Percentiles rank a stretch among this genome's conserved stretches.
phyloP scores from a whole-genome alignment of 495 filamentous ascomycete genomes.

The Podospora pseudoanserina region DNA sequence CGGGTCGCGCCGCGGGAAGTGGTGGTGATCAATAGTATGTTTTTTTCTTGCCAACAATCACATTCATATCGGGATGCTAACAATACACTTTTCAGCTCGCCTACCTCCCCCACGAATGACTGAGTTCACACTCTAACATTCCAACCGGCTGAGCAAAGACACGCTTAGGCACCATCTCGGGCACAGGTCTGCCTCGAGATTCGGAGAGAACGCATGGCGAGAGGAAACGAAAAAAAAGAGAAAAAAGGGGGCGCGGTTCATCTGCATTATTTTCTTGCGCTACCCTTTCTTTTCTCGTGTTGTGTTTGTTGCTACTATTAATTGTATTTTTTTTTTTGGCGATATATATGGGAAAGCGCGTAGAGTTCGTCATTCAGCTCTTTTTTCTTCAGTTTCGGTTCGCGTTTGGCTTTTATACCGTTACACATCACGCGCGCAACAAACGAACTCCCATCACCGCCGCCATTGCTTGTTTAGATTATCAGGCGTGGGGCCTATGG shows the following conservation, averaged over 20 bases:
- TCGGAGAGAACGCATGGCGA: background rate
- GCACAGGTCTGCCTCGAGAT: background rate
- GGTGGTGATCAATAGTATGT: slow-evolving; percentile 38
- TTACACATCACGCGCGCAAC: background rate
- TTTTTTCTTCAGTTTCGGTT: background rate
- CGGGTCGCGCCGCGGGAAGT: slow-evolving; percentile 33
- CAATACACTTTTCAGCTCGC: slow-evolving; percentile 23
- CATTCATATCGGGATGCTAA: slow-evolving; percentile 14
- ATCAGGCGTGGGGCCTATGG: background rate
- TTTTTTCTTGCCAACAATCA: background rate
- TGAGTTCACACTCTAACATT: slow-evolving; percentile 12
- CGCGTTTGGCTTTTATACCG: background rate
- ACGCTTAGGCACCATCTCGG: background rate
- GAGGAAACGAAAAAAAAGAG: background rate
- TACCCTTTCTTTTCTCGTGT: background rate
- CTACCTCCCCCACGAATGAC: slow-evolving; percentile 35
- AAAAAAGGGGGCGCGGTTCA: background rate
- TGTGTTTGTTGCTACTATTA: background rate
- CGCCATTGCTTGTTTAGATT: background rate
- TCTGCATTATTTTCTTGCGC: background rate
- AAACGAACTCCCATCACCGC: background rate
- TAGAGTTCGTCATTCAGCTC: background rate
- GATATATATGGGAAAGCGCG: slow-evolving; percentile 7
- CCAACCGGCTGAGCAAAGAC: background rate
- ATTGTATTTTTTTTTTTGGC: slow-evolving; percentile 1